A percentile compares a stretch with the other conserved stretches of the same genome.
phyloP scores from a whole-genome alignment of 208 protist genomes.

The Tetramitus jugosus region DNA sequence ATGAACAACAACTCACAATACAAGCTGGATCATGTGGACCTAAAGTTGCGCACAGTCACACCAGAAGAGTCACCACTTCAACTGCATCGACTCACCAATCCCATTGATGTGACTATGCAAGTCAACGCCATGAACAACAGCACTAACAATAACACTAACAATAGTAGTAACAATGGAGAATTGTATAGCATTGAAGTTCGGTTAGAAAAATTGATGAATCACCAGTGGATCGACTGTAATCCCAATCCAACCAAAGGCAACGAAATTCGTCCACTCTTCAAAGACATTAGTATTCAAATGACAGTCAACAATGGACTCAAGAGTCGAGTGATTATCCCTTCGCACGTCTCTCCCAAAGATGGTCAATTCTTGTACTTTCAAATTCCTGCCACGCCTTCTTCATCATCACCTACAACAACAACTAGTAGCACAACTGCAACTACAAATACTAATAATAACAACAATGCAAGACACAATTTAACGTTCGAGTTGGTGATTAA shows the following conservation, averaged over 20 bases:
- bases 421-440: too few species aligned
- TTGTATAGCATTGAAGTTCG: background rate
- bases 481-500: background rate
- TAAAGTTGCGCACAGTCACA: background rate
- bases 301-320: background rate
- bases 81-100: slow-evolving; percentile 13
- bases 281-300: background rate
- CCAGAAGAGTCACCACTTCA: background rate
- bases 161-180: background rate
- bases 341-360: background rate
- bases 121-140: background rate
- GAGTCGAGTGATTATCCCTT: background rate
- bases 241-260: background rate
- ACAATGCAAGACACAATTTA: background rate
- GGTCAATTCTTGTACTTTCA: slow-evolving; percentile 4
- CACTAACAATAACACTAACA: background rate
- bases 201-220: background rate
- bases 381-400: background rate
- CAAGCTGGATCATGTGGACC: background rate
- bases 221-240: slow-evolving; percentile 7
- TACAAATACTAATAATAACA: background rate
- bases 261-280: background rate
- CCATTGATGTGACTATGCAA: background rate
- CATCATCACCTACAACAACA: too few species aligned
- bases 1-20: background rate